Conservation (phyloP, 1,284 basidiomycete genomes). For the Cystobasidium pallidum region DNA sequence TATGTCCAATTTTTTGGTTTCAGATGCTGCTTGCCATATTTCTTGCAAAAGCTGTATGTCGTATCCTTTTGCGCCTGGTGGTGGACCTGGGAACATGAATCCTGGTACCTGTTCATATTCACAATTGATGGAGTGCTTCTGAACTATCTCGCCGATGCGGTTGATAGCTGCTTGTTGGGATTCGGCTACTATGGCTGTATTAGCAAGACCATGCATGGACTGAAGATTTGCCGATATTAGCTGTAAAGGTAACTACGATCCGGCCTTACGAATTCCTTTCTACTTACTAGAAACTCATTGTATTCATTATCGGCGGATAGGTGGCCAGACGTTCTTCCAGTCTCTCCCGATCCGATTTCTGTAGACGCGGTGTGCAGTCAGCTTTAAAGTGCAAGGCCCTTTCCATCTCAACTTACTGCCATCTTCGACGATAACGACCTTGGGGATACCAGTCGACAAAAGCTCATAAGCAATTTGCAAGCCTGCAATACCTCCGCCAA, state of each 20-base stretch:
- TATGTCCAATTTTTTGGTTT: constrained; percentile 28
- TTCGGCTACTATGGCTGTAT: constrained; percentile 32
- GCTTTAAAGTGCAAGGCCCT: too few species aligned
- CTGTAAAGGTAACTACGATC: not conserved
- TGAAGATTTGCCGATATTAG: not conserved
- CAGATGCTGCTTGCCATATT: constrained; percentile 22
- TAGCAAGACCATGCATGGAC: constrained; percentile 11
- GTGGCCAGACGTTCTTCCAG: constrained; percentile 26
- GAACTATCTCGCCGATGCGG: constrained; percentile 15
- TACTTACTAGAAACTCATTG: constrained; percentile 22
- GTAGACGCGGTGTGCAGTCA: too few species aligned
- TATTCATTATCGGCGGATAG: constrained; percentile 27
- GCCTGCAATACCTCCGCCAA: constrained; percentile 21
- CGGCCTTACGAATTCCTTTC: not conserved
- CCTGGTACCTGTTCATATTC: constrained; percentile 20
- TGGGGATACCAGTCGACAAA: constrained; percentile 16
- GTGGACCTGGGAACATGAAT: constrained; percentile 9
- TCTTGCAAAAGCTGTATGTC: constrained; percentile 12
- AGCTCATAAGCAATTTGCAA: constrained; percentile 31
- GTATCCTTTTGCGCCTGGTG: not conserved
- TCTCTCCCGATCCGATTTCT: constrained; percentile 29
- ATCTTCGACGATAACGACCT: constrained; percentile 21
- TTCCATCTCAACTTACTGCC: constrained; percentile 8
- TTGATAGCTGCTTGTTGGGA: constrained; percentile 25
- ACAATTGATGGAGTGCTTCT: constrained; percentile 22